A percentile compares a stretch with the other conserved stretches of the same genome.
These are phyloP conservation scores for Metschnikowia rubicola DNA, from an alignment of 805 yeast genomes.

Conservation along the genomic window DNA sequence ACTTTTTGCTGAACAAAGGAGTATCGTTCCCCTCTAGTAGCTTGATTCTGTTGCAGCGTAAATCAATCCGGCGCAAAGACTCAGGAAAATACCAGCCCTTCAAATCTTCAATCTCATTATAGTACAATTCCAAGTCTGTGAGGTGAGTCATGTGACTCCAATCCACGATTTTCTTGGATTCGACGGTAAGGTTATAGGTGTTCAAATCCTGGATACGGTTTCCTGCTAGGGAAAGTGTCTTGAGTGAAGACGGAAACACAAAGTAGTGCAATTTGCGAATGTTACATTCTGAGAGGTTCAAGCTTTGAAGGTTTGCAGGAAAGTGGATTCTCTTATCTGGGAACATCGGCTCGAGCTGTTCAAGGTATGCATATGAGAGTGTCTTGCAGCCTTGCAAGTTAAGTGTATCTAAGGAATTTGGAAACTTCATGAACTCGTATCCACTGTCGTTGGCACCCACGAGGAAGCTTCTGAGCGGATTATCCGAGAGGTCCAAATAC, in stretches of 20 bases:
- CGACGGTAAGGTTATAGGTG: constrained; percentile 16
- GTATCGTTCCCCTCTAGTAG: constrained; percentile 11
- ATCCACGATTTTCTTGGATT: constrained; percentile 5
- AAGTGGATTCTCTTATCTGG: constrained; percentile 20
- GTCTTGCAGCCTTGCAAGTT: constrained; percentile 20
- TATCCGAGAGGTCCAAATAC: constrained; percentile 26
- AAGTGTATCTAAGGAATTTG: constrained; percentile 22
- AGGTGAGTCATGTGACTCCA: constrained; percentile 28
- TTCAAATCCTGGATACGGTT: constrained; percentile 22
- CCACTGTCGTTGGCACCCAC: constrained; percentile 10
- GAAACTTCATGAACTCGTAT: constrained; percentile 26
- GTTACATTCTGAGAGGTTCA: constrained; percentile 26
- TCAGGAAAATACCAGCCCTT: constrained; percentile 21
- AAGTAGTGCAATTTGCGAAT: constrained; percentile 20
- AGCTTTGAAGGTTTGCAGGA: constrained; percentile 18
- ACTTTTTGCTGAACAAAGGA: constrained; percentile 9
- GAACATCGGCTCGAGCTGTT: not conserved
- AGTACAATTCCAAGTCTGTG: constrained; percentile 20
- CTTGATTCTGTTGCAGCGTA: constrained; percentile 15
- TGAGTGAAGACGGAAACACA: constrained; percentile 23
- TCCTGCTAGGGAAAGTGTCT: constrained; percentile 23
- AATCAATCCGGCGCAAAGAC: constrained; percentile 10
- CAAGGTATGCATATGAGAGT: constrained; percentile 7
- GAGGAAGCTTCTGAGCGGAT: constrained; percentile 17
- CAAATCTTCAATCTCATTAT: constrained; percentile 20